These are phyloP conservation scores for Cenchrus purpureus DNA, from an alignment of 176 grass and related monocot genomes.

Conservation along the genomic window DNA sequence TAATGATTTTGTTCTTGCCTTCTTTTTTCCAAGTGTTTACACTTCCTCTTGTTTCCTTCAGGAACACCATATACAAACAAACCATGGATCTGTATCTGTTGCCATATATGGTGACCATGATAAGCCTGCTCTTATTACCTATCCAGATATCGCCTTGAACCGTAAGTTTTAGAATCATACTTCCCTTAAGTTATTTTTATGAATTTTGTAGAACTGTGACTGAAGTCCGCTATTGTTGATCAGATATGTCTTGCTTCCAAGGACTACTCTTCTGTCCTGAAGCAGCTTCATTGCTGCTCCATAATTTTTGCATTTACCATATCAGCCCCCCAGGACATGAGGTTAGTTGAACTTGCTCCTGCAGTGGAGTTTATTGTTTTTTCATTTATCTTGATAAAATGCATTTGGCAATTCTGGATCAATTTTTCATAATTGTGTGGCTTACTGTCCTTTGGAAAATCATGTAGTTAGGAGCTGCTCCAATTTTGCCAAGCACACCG, in stretches of 20 bases:
- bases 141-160: constrained; percentile 89
- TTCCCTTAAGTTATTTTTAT: constrained; percentile 8
- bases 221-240: constrained; percentile 48
- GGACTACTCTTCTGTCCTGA: constrained; percentile 94
- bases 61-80: constrained; percentile 96
- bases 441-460: constrained; percentile 44
- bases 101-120: constrained; percentile 85
- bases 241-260: constrained; percentile 99
- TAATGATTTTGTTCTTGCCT: constrained; percentile 23
- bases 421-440: constrained; percentile 19
- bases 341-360: constrained; percentile 52
- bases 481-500: constrained; percentile 65
- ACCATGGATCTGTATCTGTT: constrained; percentile 81
- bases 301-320: constrained; percentile 99
- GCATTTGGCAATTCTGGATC: neutral
- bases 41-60: constrained; percentile 45
- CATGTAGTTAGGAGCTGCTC: constrained; percentile 86
- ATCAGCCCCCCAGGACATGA: constrained; percentile 96
- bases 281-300: constrained; percentile 81
- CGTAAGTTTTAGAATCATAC: constrained; percentile 43
- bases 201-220: constrained; percentile 3
- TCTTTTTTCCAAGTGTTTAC: constrained; percentile 14
- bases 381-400: constrained; percentile 26
- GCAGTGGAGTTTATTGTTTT: neutral
- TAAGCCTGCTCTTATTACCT: constrained; percentile 81